Evolutionary conservation across 257 asterid genomes (phyloP).

Genomic region (Jasminum sambac): DNA sequence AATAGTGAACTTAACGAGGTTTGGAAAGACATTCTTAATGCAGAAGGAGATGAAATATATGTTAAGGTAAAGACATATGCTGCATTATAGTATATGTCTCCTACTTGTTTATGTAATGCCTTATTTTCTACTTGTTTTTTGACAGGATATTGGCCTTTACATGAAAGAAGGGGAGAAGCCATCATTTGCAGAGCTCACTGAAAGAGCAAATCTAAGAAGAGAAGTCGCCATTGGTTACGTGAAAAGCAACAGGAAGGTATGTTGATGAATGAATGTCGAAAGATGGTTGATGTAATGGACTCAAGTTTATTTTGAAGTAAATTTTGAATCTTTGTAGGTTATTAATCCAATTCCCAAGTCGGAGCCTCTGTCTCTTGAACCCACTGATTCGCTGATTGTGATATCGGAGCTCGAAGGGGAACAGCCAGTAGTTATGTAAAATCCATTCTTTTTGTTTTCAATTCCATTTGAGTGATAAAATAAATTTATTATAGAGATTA

Average conservation of each 20-base stretch:
- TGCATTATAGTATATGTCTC: not conserved
- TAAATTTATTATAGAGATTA: not conserved
- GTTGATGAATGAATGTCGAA: too few relatives aligned
- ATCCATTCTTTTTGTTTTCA: not conserved
- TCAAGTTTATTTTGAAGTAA: not conserved
- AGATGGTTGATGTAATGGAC: not conserved
- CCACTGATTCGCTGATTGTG: constrained; percentile 64
- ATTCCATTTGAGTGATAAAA: not conserved
- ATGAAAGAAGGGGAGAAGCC: constrained; percentile 79
- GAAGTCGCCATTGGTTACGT: constrained; percentile 95
- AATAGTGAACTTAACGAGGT: constrained; percentile 83
- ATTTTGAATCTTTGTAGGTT: constrained; percentile 47
- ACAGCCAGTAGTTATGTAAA: constrained; percentile 43
- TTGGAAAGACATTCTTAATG: constrained; percentile 89
- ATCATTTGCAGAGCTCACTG: constrained; percentile 79
- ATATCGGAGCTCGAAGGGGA: constrained; percentile 91
- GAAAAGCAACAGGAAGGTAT: constrained; percentile 74
- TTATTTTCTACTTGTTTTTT: constrained; percentile 11
- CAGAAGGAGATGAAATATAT: constrained; percentile 96
- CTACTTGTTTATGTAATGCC: not conserved
- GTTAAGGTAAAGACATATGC: constrained; percentile 58
- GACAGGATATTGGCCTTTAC: constrained; percentile 78
- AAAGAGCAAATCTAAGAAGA: constrained; percentile 83
- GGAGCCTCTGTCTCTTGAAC: constrained; percentile 59
- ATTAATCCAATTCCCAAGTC: constrained; percentile 81